Evolutionary conservation across 2,329 filamentous ascomycete genomes (phyloP).

Genomic region (Aspergillus udagawae): DNA sequence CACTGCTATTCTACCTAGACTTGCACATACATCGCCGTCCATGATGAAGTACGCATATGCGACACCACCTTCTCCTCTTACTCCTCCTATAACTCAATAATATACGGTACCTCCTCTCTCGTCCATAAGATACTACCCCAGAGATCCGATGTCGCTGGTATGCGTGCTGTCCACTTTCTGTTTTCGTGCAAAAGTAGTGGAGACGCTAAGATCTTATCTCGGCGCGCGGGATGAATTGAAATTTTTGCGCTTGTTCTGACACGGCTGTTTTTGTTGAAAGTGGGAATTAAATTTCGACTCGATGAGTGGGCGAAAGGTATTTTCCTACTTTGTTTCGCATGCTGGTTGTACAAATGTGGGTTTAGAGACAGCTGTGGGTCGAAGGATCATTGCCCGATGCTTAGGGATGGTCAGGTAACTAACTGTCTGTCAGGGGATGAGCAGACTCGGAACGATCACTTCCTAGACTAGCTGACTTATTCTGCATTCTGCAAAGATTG

Average conservation of each 20-base stretch:
- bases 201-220: constrained; percentile 23
- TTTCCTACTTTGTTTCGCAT: no score
- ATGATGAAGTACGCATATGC: neutral
- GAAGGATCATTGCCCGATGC: no score
- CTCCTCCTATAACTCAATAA: neutral
- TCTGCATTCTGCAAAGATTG: neutral
- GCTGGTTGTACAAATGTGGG: no score
- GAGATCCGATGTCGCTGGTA: constrained; percentile 20
- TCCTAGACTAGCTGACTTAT: neutral
- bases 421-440: neutral
- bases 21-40: neutral
- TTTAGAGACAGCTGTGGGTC: neutral
- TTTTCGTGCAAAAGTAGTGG: neutral
- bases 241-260: neutral
- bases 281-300: neutral
- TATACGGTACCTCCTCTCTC: neutral
- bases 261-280: neutral
- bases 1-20: neutral
- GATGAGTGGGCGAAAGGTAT: no score
- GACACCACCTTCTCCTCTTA: no score
- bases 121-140: neutral
- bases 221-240: constrained; percentile 4
- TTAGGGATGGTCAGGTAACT: no score
- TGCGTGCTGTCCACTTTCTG: neutral
- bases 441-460: neutral